Evolutionary conservation across 768 basidiomycete genomes (phyloP).

Genomic region (Inosperma sp.): DNA sequence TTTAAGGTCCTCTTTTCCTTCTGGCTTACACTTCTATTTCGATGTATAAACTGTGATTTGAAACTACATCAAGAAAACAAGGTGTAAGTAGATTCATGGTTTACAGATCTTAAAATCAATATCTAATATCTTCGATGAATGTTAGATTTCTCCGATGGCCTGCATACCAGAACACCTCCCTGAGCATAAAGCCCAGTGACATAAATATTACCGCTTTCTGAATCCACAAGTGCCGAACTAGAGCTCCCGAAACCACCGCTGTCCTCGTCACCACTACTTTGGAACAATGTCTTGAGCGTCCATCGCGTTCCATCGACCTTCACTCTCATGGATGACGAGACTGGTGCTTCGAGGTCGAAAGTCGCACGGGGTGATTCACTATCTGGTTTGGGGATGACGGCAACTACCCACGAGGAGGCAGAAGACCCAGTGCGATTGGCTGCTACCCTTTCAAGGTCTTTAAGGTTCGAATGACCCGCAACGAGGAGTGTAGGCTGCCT

Average conservation of each 20-base stretch:
- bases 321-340: conserved; percentile 42
- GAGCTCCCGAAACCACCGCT: conserved; percentile 49
- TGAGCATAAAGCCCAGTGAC: conserved; percentile 55
- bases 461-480: conserved; percentile 66
- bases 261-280: conserved; percentile 51
- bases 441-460: conserved; percentile 42
- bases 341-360: conserved; percentile 35
- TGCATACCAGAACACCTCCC: conserved; percentile 50
- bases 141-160: too few relatives aligned
- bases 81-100: too few relatives aligned
- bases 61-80: too few relatives aligned
- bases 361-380: neutral
- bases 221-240: conserved; percentile 49
- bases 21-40: too few relatives aligned
- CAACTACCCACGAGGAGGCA: conserved; percentile 57
- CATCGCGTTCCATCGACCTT: conserved; percentile 30
- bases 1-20: too few relatives aligned
- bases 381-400: conserved; percentile 32
- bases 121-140: too few relatives aligned
- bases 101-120: too few relatives aligned
- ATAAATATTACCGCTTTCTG: conserved; percentile 44
- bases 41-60: too few relatives aligned
- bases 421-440: conserved; percentile 36
- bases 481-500: conserved; percentile 41
- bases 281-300: conserved; percentile 61